A percentile compares a stretch with the other conserved stretches of the same genome.
Evolutionary conservation across 225 moss, liverwort and hornwort species (phyloP).

Genomic region (Sphagnum contortum): DNA sequence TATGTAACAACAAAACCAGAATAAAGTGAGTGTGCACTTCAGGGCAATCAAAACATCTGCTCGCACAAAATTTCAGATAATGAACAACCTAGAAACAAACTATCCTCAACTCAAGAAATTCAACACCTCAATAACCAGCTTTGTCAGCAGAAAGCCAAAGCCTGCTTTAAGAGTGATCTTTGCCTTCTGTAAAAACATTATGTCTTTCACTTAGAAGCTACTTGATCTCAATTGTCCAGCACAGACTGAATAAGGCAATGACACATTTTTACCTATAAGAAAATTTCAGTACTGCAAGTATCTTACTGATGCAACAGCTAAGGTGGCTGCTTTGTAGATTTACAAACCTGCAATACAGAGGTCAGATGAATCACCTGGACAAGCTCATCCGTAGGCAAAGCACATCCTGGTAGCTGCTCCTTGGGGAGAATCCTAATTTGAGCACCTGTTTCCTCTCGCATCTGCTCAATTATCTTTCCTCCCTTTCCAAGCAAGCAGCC

Average conservation of each 20-base stretch:
- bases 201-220: too few relatives aligned
- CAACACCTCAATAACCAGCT: neutral
- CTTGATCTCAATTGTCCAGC: too few relatives aligned
- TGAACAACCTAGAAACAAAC: neutral
- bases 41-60: neutral
- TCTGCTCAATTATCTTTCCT: conserved; percentile 95
- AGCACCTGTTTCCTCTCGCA: conserved; percentile 87
- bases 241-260: too few relatives aligned
- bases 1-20: too few relatives aligned
- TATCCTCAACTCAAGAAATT: too few relatives aligned
- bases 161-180: too few relatives aligned
- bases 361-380: conserved; percentile 56
- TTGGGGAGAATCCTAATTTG: conserved; percentile 96
- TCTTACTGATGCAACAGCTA: too few relatives aligned
- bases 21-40: too few relatives aligned
- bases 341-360: neutral
- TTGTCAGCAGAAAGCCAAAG: neutral
- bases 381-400: conserved; percentile 82
- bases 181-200: too few relatives aligned
- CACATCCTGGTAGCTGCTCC: conserved; percentile 91
- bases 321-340: too few relatives aligned
- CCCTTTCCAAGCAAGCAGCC: conserved; percentile 94
- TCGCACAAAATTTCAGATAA: neutral
- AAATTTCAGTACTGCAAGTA: too few relatives aligned
- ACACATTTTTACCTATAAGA: too few relatives aligned